phyloP scores from a whole-genome alignment of 768 basidiomycete genomes.

The Rhizopogon rudus region DNA sequence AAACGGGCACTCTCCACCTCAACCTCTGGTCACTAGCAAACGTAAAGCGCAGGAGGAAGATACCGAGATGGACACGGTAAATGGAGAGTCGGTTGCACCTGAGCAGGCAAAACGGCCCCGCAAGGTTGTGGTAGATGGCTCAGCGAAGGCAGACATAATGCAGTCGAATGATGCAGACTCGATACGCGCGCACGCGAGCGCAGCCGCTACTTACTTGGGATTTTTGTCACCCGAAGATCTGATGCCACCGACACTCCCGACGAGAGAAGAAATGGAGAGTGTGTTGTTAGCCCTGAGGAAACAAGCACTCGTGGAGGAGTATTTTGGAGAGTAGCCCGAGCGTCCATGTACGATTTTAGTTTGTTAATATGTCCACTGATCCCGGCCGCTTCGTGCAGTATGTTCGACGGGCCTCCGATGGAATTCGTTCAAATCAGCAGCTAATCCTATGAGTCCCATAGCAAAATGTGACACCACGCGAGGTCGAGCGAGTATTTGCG shows the following conservation, averaged over 20 bases:
- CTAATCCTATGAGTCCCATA: no score
- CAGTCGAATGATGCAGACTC: constrained; percentile 11
- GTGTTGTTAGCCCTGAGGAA: constrained; percentile 75
- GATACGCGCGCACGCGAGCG: constrained; percentile 36
- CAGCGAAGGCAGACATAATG: background rate
- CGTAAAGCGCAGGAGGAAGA: background rate
- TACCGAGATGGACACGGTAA: background rate
- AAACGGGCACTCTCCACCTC: constrained; percentile 3
- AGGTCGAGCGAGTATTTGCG: no score
- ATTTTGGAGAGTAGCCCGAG: constrained; percentile 41
- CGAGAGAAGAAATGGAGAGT: constrained; percentile 71
- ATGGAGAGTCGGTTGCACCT: background rate
- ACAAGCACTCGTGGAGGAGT: constrained; percentile 78
- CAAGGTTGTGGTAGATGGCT: background rate
- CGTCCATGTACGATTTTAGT: background rate
- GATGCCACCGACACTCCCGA: constrained; percentile 71
- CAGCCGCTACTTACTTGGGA: constrained; percentile 66
- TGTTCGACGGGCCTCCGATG: no score
- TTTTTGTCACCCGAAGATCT: constrained; percentile 74
- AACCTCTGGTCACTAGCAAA: background rate
- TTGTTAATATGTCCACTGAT: background rate
- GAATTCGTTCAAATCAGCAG: no score
- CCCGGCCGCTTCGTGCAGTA: background rate
- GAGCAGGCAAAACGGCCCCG: background rate
- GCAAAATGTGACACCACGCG: no score